Base-by-base conservation (phyloP, 2,329 filamentous ascomycete genomes). In the Fusarium sp. region DNA sequence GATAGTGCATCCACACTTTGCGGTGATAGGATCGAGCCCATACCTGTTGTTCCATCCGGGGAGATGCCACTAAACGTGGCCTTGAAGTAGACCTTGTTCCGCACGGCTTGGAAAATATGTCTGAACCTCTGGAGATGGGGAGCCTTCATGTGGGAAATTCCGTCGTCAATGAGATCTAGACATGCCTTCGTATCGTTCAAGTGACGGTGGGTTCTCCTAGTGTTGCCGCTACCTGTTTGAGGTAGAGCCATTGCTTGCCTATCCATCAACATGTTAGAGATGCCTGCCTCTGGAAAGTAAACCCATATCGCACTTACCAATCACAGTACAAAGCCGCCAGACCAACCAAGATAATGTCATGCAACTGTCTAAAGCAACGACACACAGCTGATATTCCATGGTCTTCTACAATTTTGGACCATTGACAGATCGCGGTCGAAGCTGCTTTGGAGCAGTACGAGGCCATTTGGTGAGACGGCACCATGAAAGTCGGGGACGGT, bases 311-410 rank as follows among this genome's bases (percentile, higher is more conserved):
- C 17, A 5, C 50, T 36, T 34, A 58, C 51, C 56, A 57, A 14
- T 57, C 56, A 2, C 23, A 59, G 19, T 59, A 57, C 1, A 59
- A 32, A 1, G 52, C 52, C 1, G 52, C 56, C 10, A 59, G 14
- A 1, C 56, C 52, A 7, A 59, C 56, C 2, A 57, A 3, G 4
- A 59, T n/a, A 1, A 59, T 30, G 7, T 59, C 28, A 8, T 59
- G 56, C 4, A 59, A 15, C 3, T 59, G 52, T 15, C 56, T 48
- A 17, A 49, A 58, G 7, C 52, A 59, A 12, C 19, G 32, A 1
- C 42, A 57, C 0, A 59, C 30, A 4, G 52, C 43, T 6, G 36
- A 43, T 9, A 59, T 48, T 19, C 36, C 42, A n/a, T 42, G 12
- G 3, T 43, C 51, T 0, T 7, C 17, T 7, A 36, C 8, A 6